Percentiles rank a stretch among this genome's conserved stretches.
phyloP scores from a whole-genome alignment of 371 early-diverging fungal genomes.

The Rhizoclosmatium hyalinum region DNA sequence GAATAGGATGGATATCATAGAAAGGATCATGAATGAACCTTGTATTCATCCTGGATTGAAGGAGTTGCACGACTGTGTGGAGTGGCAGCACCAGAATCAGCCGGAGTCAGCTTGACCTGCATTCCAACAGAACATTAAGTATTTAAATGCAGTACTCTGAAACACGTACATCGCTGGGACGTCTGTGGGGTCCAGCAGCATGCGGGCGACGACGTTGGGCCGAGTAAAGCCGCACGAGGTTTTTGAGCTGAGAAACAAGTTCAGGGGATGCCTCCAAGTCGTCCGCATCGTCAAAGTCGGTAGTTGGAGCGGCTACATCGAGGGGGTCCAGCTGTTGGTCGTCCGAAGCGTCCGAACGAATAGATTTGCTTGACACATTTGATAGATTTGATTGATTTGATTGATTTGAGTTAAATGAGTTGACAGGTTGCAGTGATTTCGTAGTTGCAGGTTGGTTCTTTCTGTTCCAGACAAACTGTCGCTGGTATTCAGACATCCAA shows the following conservation, averaged over 20 bases:
- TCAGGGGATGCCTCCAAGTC: not conserved
- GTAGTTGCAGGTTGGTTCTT: not conserved
- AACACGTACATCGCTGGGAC: too few species aligned
- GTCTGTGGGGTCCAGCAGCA: not conserved
- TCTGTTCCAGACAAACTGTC: slow-evolving; percentile 14
- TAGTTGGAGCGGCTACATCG: not conserved
- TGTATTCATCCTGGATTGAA: slow-evolving; percentile 22
- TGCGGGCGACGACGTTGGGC: not conserved
- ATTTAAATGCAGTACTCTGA: too few species aligned
- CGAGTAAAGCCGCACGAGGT: not conserved
- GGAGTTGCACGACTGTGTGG: not conserved
- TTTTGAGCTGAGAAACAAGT: not conserved
- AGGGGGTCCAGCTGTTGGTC: not conserved
- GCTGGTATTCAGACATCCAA: slow-evolving; percentile 19
- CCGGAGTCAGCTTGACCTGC: not conserved
- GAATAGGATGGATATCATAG: not conserved
- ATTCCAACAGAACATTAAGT: too few species aligned
- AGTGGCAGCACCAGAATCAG: not conserved
- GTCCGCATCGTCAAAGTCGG: not conserved
- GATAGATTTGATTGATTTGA: not conserved
- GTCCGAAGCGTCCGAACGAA: not conserved
- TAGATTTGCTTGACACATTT: not conserved
- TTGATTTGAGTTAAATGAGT: not conserved
- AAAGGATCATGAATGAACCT: not conserved
- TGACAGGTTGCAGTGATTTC: not conserved